Percentiles rank a stretch among this genome's conserved stretches.
phyloP scores from a whole-genome alignment of 768 basidiomycete species.

The Mycena belliarum region DNA sequence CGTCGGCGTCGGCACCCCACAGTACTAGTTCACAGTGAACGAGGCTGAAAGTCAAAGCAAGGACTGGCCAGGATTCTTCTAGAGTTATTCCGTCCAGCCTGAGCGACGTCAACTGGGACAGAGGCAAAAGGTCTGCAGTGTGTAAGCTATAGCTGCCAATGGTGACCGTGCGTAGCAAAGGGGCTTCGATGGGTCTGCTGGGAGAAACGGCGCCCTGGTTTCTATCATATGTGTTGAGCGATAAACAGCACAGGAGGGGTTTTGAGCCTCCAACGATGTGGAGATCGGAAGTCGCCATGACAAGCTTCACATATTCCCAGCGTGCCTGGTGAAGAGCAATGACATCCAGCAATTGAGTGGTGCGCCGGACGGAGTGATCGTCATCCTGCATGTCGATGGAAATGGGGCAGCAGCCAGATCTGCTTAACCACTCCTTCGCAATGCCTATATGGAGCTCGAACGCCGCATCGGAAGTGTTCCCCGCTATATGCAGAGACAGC shows the following conservation, averaged over 20 bases:
- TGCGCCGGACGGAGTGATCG: background rate
- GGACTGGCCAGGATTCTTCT: background rate
- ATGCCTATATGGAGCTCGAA: background rate
- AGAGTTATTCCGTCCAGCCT: background rate
- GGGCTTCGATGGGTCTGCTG: background rate
- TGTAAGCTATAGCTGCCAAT: background rate
- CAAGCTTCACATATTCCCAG: background rate
- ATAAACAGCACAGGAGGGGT: background rate
- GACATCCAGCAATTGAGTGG: background rate
- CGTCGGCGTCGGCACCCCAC: background rate
- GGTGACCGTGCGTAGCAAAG: background rate
- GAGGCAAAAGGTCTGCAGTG: background rate
- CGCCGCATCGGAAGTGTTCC: accelerated
- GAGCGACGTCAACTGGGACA: slow-evolving; percentile 7
- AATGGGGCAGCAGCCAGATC: background rate
- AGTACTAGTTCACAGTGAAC: background rate
- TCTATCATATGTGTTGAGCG: background rate
- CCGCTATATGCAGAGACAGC: background rate
- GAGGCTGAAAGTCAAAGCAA: background rate
- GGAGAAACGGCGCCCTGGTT: background rate
- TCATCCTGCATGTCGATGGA: background rate
- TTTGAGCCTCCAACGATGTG: background rate
- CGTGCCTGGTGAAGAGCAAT: background rate
- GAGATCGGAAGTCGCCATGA: background rate
- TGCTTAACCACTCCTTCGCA: background rate